Conservation (phyloP, 1,139 yeast genomes). For the Kodamaea suecica region DNA sequence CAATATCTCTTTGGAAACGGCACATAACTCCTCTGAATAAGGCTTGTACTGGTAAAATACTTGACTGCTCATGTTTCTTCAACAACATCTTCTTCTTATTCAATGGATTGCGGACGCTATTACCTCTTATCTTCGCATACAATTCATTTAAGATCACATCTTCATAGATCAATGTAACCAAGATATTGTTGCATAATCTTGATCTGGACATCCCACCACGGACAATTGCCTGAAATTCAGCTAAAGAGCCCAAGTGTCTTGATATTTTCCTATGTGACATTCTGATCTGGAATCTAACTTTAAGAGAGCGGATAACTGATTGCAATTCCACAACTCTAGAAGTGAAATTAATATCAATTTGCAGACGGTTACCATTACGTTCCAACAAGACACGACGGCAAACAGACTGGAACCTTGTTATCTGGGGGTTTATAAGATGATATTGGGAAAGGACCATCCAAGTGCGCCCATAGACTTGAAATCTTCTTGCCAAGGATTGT, state of each 20-base stretch:
- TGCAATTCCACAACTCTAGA: slow-evolving; percentile 29
- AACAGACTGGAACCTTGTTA: slow-evolving; percentile 34
- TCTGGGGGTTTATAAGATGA: slow-evolving; percentile 22
- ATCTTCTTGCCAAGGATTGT: slow-evolving; percentile 32
- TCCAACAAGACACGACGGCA: slow-evolving; percentile 28
- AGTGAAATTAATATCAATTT: slow-evolving; percentile 15
- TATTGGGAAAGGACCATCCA: slow-evolving; percentile 24
- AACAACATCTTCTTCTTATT: slow-evolving; percentile 22
- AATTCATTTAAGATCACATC: slow-evolving; percentile 37
- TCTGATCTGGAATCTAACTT: slow-evolving; percentile 21
- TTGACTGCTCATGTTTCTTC: slow-evolving; percentile 18
- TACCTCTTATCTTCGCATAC: slow-evolving; percentile 47
- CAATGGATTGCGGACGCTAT: slow-evolving; percentile 31
- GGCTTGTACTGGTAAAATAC: slow-evolving; percentile 33
- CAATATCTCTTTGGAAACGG: slow-evolving; percentile 49
- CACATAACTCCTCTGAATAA: slow-evolving; percentile 46
- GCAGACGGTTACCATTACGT: slow-evolving; percentile 14
- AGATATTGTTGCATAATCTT: slow-evolving; percentile 41
- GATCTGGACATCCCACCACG: slow-evolving; percentile 53
- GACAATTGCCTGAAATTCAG: slow-evolving; percentile 49
- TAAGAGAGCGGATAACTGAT: slow-evolving; percentile 33
- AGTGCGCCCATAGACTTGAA: slow-evolving; percentile 21
- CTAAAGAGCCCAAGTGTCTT: slow-evolving; percentile 14
- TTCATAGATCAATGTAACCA: slow-evolving; percentile 41
- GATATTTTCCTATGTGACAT: slow-evolving; percentile 18